A percentile compares a stretch with the other conserved stretches of the same genome.
These are phyloP conservation scores for Hemisphaericaspora lyxosophila DNA, from an alignment of 1,139 yeast genomes.

Conservation along the genomic window DNA sequence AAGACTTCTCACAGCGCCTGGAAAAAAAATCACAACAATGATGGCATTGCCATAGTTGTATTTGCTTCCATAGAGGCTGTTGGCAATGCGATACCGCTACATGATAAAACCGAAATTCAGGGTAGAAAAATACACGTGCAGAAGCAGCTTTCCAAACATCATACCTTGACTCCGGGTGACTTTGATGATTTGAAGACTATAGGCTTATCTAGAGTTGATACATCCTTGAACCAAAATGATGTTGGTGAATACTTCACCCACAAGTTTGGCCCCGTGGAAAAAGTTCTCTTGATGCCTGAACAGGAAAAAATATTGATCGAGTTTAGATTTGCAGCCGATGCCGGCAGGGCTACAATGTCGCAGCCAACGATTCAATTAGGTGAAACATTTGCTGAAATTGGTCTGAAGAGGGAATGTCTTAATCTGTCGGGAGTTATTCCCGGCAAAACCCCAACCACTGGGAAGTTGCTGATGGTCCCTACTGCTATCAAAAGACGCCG, in stretches of 20 bases:
- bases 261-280: slow-evolving; percentile 35
- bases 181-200: slow-evolving; percentile 35
- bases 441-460: neutral
- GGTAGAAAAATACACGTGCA: slow-evolving; percentile 47
- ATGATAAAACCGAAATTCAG: slow-evolving; percentile 35
- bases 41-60: slow-evolving; percentile 60
- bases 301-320: slow-evolving; percentile 55
- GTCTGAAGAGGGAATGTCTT: slow-evolving; percentile 2
- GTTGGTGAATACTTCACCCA: slow-evolving; percentile 31
- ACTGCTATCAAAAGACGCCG: slow-evolving; percentile 3
- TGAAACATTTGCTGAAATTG: slow-evolving; percentile 5
- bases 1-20: slow-evolving; percentile 23
- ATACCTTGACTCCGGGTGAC: slow-evolving; percentile 19
- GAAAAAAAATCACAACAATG: slow-evolving; percentile 32
- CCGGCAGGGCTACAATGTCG: slow-evolving; percentile 58
- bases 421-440: neutral
- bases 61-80: slow-evolving; percentile 42
- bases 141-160: slow-evolving; percentile 28
- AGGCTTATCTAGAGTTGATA: slow-evolving; percentile 46
- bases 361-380: slow-evolving; percentile 10
- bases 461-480: slow-evolving; percentile 3
- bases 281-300: slow-evolving; percentile 49
- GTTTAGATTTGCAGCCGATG: slow-evolving; percentile 43
- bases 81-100: slow-evolving; percentile 36
- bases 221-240: slow-evolving; percentile 45